Evolutionary conservation across 192 early-diverging fungal genomes (phyloP).

Genomic region (Haplosporangium gracile): DNA sequence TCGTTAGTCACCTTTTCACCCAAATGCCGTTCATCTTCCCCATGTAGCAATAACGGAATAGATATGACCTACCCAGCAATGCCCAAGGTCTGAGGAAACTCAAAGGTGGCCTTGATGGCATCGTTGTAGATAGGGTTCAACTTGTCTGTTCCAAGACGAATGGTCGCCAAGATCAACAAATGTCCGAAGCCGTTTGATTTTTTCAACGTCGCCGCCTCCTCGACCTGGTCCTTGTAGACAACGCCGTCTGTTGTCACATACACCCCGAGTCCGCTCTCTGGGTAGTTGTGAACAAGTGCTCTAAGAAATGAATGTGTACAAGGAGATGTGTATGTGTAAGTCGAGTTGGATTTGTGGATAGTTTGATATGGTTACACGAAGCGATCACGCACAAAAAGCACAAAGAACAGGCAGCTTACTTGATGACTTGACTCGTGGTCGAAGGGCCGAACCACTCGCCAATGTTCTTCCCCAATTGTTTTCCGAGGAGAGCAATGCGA

Average conservation of each 20-base stretch:
- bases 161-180: conserved; percentile 86
- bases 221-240: conserved; percentile 81
- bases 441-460: conserved; percentile 99
- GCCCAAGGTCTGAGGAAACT: conserved; percentile 83
- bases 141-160: conserved; percentile 91
- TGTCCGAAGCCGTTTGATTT: conserved; percentile 65
- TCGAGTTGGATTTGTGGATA: background rate
- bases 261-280: conserved; percentile 70
- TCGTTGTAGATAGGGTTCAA: conserved; percentile 90
- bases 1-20: background rate
- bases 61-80: conserved; percentile 83
- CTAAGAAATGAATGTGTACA: conserved; percentile 45
- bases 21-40: background rate
- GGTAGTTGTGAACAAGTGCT: conserved; percentile 69
- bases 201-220: conserved; percentile 63
- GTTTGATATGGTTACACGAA: background rate
- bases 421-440: conserved; percentile 85
- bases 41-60: background rate
- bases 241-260: conserved; percentile 89
- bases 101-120: conserved; percentile 80
- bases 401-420: conserved; percentile 58
- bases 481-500: conserved; percentile 85
- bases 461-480: conserved; percentile 88
- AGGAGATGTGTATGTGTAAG: background rate
- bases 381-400: background rate